Base-by-base conservation (phyloP, 371 early-diverging fungal genomes). In the Fennellomyces sp. region DNA sequence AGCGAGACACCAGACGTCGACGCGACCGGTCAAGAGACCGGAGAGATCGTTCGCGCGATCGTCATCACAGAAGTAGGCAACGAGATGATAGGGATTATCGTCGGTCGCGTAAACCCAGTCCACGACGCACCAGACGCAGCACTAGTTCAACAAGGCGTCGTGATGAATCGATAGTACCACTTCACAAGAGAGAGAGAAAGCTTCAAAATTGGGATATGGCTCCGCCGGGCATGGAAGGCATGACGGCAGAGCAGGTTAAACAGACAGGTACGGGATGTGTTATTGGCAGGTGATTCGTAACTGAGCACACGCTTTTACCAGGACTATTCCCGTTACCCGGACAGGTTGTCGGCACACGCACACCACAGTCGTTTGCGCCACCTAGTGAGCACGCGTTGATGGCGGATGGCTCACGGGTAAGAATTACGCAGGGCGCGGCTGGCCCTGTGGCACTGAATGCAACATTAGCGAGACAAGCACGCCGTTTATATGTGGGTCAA, bases 191-290 rank as follows among this genome's bases (percentile, higher is more conserved):
- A 52, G 78, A 73, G 26, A 80, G 91, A 33, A 94, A 91, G 73
- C 82, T 97, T 31, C 83, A 88, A 56, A 86, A 90, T 67, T 98
- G 98, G 98, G 98, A 98, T 76, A 80, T 92, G 58, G 84, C 94
- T 2, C 98, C 98, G 38, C 85, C 88, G 17, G 97, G 97, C 23
- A 97, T 89, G 74, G 97, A 98, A 69, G 87, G 85, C 52, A 84
- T 96, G 83, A 83, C 93, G 10, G 94, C 93, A 5, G 78, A 81
- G 52, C 92, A 97, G 60, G 98, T 93, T 58, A 98, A 98, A 75
- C 87, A 88, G 15, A 90, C 96, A 28, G 97, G 93, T 89, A 68
- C 17, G 65, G n/a, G n/a, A n/a, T n/a, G n/a, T n/a, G n/a, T n/a
- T n/a, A n/a, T n/a, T 23, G 15, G 7, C 5, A 17, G 28, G 5